Base-by-base conservation (phyloP, 2,329 filamentous ascomycete genomes). In the Fusarium nelsonii region DNA sequence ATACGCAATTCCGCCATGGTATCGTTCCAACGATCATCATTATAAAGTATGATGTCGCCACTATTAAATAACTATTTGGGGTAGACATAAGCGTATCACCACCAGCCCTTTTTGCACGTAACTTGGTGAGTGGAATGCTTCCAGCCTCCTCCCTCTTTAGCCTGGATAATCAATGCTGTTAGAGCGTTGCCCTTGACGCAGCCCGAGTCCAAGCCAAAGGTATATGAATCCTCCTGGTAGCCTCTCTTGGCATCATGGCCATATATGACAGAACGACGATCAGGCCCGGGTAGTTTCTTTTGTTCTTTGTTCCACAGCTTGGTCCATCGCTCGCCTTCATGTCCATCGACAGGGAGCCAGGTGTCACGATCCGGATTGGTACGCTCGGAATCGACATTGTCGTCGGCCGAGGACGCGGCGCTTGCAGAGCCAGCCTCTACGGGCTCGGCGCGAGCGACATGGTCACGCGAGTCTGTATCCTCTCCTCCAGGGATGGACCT, bases 141-240 rank as follows among this genome's bases (percentile, higher is more conserved):
- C 53, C 82, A 78, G 9, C 70, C 72, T 8, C 76, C 77, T 8
- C 74, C 70, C 3, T 74, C 58, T 6, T 71, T 75, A 4, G 80
- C 87, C 71, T 91, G 87, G 36, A 97, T 87, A 4, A 97, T 84
- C 61, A 97, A 79, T 2, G 92, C 94, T 1, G 91, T 93, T 69
- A 99, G 82, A 66, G 88, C 84, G 2, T 89, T 90, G 12, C 94
- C 94, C 66, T 87, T 87, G 4, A 93, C 89, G 77, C 96, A 98
- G 0, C 90, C 91, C 1, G 91, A 92, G 78, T 98, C 96, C 46
- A 98, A 83, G 0, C 96, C 96, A 75, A 94, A 92, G 6, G 91
- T 92, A 78, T 92, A 97, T 49, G 86, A 84, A 50, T 87, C 74
- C 62, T 83, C 70, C 33, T 73, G 75, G 50, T 97, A 85, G 0